Evolutionary conservation across 805 yeast genomes (phyloP).

Genomic region (Metschnikowia matae): DNA sequence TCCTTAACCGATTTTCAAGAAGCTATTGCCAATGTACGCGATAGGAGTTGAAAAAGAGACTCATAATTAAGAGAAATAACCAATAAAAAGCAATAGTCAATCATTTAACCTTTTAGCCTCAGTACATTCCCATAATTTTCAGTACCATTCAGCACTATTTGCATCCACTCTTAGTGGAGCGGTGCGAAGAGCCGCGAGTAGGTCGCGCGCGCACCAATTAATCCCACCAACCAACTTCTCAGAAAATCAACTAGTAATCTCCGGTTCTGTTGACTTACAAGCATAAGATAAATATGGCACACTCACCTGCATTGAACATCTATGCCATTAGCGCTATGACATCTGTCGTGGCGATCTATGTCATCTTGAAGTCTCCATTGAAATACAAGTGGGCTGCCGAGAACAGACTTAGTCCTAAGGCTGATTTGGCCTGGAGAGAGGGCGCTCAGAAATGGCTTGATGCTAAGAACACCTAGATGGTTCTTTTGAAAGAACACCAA

Average conservation of each 20-base stretch:
- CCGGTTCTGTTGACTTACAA: background rate
- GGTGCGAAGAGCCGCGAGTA: slow-evolving; percentile 1
- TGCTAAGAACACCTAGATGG: background rate
- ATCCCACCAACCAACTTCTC: slow-evolving; percentile 16
- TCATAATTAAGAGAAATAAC: background rate
- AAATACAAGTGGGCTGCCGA: slow-evolving; percentile 40
- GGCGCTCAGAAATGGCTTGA: slow-evolving; percentile 44
- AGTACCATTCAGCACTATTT: background rate
- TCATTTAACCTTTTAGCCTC: background rate
- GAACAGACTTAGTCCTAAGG: slow-evolving; percentile 43
- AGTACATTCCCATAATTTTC: background rate
- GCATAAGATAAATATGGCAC: slow-evolving; percentile 18
- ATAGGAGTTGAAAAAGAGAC: background rate
- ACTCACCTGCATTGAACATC: slow-evolving; percentile 38
- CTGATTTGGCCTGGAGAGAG: slow-evolving; percentile 46
- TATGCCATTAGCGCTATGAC: slow-evolving; percentile 43
- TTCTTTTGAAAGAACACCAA: background rate
- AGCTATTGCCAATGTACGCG: background rate
- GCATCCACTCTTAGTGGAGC: background rate
- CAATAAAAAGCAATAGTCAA: background rate
- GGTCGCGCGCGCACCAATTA: slow-evolving; percentile 15
- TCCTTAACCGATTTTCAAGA: slow-evolving; percentile 55
- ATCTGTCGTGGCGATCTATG: slow-evolving; percentile 36
- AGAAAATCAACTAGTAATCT: slow-evolving; percentile 8
- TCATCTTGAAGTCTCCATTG: slow-evolving; percentile 38